Evolutionary conservation across 208 protist species (phyloP).

Genomic region (Willaertia magna): DNA sequence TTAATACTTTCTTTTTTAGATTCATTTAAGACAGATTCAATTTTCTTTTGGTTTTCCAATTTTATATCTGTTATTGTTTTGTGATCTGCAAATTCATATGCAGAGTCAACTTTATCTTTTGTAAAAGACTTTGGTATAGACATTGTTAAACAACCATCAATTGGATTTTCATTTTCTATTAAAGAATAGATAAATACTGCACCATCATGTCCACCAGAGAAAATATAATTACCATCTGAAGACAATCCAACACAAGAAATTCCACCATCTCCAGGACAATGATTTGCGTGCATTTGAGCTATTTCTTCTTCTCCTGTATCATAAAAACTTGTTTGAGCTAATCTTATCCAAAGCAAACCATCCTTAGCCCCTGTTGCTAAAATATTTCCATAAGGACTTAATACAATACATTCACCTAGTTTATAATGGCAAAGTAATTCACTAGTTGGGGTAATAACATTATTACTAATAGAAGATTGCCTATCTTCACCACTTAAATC

Average conservation of each 20-base stretch:
- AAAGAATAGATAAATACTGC: not conserved
- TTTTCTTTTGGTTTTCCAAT: not conserved
- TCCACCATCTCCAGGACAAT: not conserved
- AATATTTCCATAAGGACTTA: not conserved
- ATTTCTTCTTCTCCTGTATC: not conserved
- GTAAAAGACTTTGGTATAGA: not conserved
- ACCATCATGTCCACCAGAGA: not conserved
- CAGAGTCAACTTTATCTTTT: not conserved
- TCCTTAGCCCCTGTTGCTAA: not conserved
- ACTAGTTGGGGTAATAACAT: not conserved
- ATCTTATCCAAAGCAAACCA: not conserved
- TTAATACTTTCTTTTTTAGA: slow-evolving; percentile 12
- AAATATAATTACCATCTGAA: not conserved
- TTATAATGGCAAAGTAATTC: not conserved
- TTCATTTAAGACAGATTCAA: not conserved
- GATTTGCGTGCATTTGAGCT: not conserved
- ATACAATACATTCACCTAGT: not conserved
- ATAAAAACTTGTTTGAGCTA: not conserved
- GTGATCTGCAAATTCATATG: not conserved
- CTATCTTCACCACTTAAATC: not conserved
- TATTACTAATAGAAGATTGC: not conserved
- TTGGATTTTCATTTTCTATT: not conserved
- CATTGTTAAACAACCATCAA: not conserved
- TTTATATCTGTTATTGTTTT: not conserved
- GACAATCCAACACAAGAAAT: not conserved